Evolutionary conservation across 495 filamentous ascomycete species (phyloP), one percentile per base, ranked within the genome.

Genomic region (Neurospora tetrasperma): DNA sequence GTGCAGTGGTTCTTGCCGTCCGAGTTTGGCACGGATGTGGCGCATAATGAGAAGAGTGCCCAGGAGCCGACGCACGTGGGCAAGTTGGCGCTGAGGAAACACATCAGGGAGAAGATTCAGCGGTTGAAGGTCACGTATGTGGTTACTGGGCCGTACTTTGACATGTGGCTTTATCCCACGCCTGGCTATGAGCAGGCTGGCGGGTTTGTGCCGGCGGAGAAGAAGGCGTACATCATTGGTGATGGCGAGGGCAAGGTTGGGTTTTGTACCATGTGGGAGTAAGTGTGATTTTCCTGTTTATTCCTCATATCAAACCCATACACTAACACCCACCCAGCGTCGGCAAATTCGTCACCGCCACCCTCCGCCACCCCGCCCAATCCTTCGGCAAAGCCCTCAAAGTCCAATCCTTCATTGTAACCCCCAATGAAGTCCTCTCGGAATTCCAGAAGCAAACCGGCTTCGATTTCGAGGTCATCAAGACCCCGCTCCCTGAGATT

Each of bases 11-110:
- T 93, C 81, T 85, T 91, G 74, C 90, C 91, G 5, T 91, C 88
- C 23, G 91, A 93, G 77, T 93, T 90, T 76, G 91, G 91, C 72
- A 93, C 91, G 0, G 91, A 93, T 72, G 90, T 93, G 74, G 90
- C 90, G 77, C 90, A 92, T 75, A 81, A 85, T 23, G 75, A 75
- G 10, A 82, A 84, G 43, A 91, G 89, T 71, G 85, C 84, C 31
- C 69, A 80, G 42, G 91, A 92, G 80, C 87, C 86, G 76, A 89
- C 91, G 0, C 91, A 93, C 74, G 90, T 92, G 79, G 80, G 85
- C 75, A 93, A 93, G 79, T 85, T 92, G 54, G 86, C 86, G 59
- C 88, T 92, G 44, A 84, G 91, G 42, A 87, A 85, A 35, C 86
- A 86, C 66, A 83, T 92, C 59, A 78, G 78, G 12, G 84, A 88